A percentile compares a stretch with the other conserved stretches of the same genome.
These are phyloP conservation scores for Nematocida minor DNA, from an alignment of 371 early-diverging fungal genomes.

Conservation along the genomic window DNA sequence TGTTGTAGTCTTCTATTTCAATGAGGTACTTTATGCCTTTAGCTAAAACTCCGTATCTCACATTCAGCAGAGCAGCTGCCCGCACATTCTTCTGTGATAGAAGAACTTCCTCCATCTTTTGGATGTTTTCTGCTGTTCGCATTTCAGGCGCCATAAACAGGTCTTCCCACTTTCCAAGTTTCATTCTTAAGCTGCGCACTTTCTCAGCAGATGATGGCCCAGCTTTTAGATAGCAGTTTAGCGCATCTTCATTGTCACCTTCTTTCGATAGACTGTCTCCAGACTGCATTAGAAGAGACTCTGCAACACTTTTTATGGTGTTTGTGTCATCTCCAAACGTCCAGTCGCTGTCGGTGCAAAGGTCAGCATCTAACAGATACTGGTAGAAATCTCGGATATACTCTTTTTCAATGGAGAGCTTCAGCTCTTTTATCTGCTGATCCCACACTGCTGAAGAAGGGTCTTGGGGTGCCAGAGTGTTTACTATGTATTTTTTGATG, in stretches of 20 bases:
- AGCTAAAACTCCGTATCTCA: neutral
- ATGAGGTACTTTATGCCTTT: constrained; percentile 14
- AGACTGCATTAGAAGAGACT: neutral
- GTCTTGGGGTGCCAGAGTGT: neutral
- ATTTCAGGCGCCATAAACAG: neutral
- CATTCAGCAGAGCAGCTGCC: constrained; percentile 8
- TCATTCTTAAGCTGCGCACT: neutral
- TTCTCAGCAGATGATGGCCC: neutral
- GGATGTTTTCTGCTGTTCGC: neutral
- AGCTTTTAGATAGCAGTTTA: constrained; percentile 6
- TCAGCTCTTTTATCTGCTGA: neutral
- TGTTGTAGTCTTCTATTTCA: neutral
- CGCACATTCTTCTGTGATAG: neutral
- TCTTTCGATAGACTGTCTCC: constrained; percentile 19
- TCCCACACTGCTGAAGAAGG: neutral
- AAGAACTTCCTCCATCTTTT: constrained; percentile 26
- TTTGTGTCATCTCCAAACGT: neutral
- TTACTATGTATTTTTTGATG: neutral
- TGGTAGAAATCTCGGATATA: neutral
- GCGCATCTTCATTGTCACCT: constrained; percentile 8
- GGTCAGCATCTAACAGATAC: neutral
- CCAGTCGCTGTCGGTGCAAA: neutral
- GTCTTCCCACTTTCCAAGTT: constrained; percentile 38
- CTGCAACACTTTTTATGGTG: neutral
- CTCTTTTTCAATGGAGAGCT: neutral